Percentiles rank a stretch among this genome's conserved stretches.
phyloP scores from a whole-genome alignment of 148 eudicot genomes.

The Cornus kousa region DNA sequence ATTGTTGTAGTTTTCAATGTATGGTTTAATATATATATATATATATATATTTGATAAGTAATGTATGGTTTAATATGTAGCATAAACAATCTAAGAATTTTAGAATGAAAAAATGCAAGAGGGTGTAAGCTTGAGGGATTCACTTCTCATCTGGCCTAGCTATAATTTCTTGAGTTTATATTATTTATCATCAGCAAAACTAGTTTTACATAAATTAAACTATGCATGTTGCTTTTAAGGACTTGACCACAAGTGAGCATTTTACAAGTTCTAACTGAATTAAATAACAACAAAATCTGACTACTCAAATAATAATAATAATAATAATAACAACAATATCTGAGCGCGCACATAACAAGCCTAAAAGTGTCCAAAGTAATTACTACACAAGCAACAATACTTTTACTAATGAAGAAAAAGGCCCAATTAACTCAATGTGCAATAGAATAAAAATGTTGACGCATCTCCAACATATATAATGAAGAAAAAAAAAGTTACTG shows the following conservation, averaged over 20 bases:
- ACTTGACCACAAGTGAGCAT: not conserved
- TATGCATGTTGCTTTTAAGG: not conserved
- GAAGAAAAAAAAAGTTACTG: too few species aligned
- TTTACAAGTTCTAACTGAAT: too few species aligned
- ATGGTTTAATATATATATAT: too few species aligned
- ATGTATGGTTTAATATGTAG: not conserved
- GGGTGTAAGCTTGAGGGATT: slow-evolving; percentile 1
- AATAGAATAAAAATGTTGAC: too few species aligned
- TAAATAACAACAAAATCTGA: too few species aligned
- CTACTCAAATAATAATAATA: too few species aligned
- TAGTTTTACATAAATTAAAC: not conserved
- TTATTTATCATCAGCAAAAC: not conserved
- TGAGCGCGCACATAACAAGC: not conserved
- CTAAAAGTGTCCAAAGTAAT: not conserved
- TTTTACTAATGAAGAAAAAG: too few species aligned
- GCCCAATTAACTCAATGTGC: too few species aligned
- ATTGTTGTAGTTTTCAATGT: not conserved
- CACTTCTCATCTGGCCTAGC: not conserved
- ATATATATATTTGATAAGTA: too few species aligned
- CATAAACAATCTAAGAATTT: not conserved
- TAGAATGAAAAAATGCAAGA: not conserved
- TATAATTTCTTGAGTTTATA: not conserved
- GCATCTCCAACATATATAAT: too few species aligned
- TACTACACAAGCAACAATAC: not conserved
- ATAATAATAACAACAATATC: not conserved